Evolutionary conservation across 257 asterid species (phyloP), one percentile per base, ranked within the genome.

Genomic region (Scutellaria minor): DNA sequence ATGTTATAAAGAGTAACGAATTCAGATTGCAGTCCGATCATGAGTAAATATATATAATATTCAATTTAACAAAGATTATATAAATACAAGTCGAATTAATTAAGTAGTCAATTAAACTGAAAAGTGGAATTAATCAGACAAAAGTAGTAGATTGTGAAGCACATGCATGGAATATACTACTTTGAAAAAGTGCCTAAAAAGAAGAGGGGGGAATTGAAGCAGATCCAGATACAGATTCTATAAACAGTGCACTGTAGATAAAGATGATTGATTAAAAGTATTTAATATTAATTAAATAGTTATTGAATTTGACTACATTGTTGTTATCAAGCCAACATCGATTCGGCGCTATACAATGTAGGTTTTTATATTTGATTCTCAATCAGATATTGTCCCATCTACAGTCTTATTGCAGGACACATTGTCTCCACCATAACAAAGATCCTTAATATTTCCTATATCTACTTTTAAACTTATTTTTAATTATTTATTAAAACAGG

Each of bases 221-320:
- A 68, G 77, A 79, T 83, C 83, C 72, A 78, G 12, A 72, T 13
- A 48, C 65, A 76, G 77, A 85, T 82, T 46, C 76, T 65, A 22
- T 35, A 51, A 52, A 69, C 35, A 13, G 35, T 61, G 11, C 37
- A 5, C 41, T 64, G 2, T 24, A 47, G 22, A 47, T 37, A 66
- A 59, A 73, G 62, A 61, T 73, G 52, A 78, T 67, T 56, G 18
- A 31, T 31, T 31, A 31, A 24, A 44, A 37, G 3, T 6, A 72
- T 61, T 27, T 61, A 48, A 8, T 1, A 60, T 22, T 73, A 45
- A 37, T 53, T 47, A 20, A 59, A 65, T 45, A 22, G 18, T 56
- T 27, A 47, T 66, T 66, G 66, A 74, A 78, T 61, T 74, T 65
- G 59, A 44, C 42, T 24, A 60, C 52, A 45, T 56, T 50, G 51